Evolutionary conservation across 768 basidiomycete genomes (phyloP).

Genomic region (Boletus reticuloceps): DNA sequence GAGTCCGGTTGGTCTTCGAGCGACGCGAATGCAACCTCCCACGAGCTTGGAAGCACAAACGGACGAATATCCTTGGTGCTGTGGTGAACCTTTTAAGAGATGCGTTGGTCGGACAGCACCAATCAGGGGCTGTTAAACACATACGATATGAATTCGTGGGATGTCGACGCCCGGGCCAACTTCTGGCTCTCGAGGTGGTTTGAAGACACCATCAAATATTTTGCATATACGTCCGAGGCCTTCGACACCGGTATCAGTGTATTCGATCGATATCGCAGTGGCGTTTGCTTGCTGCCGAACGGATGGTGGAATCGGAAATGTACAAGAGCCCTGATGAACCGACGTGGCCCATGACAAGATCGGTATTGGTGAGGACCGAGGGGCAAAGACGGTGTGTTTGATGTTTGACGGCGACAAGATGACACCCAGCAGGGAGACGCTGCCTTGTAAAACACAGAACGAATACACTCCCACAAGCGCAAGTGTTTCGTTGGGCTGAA

Average conservation of each 20-base stretch:
- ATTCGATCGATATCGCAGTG: slow-evolving; percentile 55
- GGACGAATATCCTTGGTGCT: slow-evolving; percentile 31
- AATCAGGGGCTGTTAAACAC: slow-evolving; percentile 10
- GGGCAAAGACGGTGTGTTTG: slow-evolving; percentile 64
- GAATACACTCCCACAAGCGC: slow-evolving; percentile 67
- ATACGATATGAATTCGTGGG: slow-evolving; percentile 48
- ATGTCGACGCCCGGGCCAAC: slow-evolving; percentile 41
- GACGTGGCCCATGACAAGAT: slow-evolving; percentile 34
- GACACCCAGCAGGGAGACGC: slow-evolving; percentile 57
- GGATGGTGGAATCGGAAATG: slow-evolving; percentile 9
- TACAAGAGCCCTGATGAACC: slow-evolving; percentile 9
- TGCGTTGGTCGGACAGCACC: slow-evolving; percentile 13
- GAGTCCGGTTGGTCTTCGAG: neutral
- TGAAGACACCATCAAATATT: slow-evolving; percentile 62
- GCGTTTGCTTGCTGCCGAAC: slow-evolving; percentile 15
- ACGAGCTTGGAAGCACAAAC: slow-evolving; percentile 37
- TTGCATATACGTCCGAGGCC: slow-evolving; percentile 62
- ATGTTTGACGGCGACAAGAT: slow-evolving; percentile 40
- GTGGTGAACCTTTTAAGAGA: slow-evolving; percentile 20
- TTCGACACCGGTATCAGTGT: slow-evolving; percentile 58
- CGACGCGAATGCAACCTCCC: slow-evolving; percentile 30
- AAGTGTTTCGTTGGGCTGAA: slow-evolving; percentile 50
- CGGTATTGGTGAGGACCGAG: slow-evolving; percentile 77
- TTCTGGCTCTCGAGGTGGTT: slow-evolving; percentile 38
- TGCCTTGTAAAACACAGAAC: slow-evolving; percentile 61